These are phyloP conservation scores for Pseudozyma sp. DNA, from an alignment of 1,284 basidiomycete genomes.

Conservation along the genomic window DNA sequence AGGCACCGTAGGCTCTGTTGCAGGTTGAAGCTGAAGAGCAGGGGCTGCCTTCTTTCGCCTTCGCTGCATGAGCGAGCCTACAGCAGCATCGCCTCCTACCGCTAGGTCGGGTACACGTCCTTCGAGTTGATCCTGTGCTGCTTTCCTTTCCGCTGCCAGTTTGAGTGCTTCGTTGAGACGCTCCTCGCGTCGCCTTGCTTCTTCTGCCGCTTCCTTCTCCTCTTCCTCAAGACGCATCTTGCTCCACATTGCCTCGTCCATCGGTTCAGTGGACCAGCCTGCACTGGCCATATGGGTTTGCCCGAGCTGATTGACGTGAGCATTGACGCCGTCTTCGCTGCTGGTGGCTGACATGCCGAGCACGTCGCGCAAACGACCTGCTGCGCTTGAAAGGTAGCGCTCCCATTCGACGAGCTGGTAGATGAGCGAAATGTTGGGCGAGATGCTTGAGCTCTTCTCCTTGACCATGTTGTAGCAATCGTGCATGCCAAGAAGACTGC, in stretches of 20 bases:
- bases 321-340: conserved; percentile 2
- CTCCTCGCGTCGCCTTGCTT: conserved; percentile 40
- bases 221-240: conserved; percentile 61
- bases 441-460: conserved; percentile 55
- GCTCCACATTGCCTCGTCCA: conserved; percentile 66
- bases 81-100: conserved; percentile 11
- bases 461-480: conserved; percentile 86
- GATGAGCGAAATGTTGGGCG: conserved; percentile 91
- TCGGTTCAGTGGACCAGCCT: conserved; percentile 58
- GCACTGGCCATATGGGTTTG: conserved; percentile 9
- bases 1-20: neutral
- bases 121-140: conserved; percentile 44
- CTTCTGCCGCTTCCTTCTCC: conserved; percentile 56
- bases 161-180: conserved; percentile 44
- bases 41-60: conserved; percentile 43
- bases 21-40: conserved; percentile 35
- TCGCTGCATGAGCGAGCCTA: conserved; percentile 42
- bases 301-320: neutral
- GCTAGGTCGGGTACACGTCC: conserved; percentile 16
- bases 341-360: conserved; percentile 12
- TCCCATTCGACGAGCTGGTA: conserved; percentile 96
- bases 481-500: conserved; percentile 78
- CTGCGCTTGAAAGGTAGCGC: conserved; percentile 74
- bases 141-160: conserved; percentile 39
- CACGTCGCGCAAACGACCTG: conserved; percentile 43